A percentile compares a stretch with the other conserved stretches of the same genome.
phyloP scores from a whole-genome alignment of 2,329 filamentous ascomycete genomes.

The Diaporthe citriasiana region DNA sequence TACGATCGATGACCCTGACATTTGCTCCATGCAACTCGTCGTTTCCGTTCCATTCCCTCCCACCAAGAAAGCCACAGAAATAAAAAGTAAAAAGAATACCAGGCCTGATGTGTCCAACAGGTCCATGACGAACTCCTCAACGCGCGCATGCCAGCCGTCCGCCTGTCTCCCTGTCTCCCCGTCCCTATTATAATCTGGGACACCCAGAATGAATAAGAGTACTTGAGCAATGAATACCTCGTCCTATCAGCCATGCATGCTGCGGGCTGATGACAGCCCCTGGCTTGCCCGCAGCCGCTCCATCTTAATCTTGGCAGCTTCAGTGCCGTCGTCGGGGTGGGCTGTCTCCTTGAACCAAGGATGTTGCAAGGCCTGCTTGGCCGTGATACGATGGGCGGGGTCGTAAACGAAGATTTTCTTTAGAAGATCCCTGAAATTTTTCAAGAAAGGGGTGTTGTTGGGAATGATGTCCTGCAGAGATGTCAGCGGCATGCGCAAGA shows the following conservation, averaged over 20 bases:
- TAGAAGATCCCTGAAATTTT: conserved; percentile 74
- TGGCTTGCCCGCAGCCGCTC: conserved; percentile 63
- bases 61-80: conserved; percentile 7
- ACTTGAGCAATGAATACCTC: conserved; percentile 27
- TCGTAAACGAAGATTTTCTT: conserved; percentile 79
- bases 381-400: conserved; percentile 74
- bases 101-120: conserved; percentile 38
- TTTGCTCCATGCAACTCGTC: conserved; percentile 32
- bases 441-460: conserved; percentile 69
- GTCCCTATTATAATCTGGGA: conserved; percentile 34
- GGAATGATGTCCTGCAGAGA: conserved; percentile 73
- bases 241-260: conserved; percentile 41
- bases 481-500: conserved; percentile 43
- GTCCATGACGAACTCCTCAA: conserved; percentile 36
- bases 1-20: conserved; percentile 33
- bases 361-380: conserved; percentile 75
- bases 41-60: conserved; percentile 33
- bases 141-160: conserved; percentile 36
- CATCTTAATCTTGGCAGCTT: conserved; percentile 74
- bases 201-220: conserved; percentile 39
- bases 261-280: conserved; percentile 48
- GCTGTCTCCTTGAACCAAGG: conserved; percentile 77
- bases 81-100: conserved; percentile 15
- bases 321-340: conserved; percentile 75
- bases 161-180: conserved; percentile 32